Evolutionary conservation across 306 rosid genomes (phyloP).

Genomic region (Glycyrrhiza uralensis): DNA sequence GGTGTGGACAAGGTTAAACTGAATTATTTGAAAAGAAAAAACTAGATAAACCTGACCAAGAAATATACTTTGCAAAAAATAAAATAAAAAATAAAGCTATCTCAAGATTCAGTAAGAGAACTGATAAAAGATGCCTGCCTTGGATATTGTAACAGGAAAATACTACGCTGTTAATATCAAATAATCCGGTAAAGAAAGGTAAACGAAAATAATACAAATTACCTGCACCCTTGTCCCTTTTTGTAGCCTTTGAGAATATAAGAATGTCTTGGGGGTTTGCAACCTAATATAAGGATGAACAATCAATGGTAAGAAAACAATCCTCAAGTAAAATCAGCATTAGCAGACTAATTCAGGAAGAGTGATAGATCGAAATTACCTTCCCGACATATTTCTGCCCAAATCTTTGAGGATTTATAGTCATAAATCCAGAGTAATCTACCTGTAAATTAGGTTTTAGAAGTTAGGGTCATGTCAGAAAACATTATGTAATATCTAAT

Average conservation of each 20-base stretch:
- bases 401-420: conserved; percentile 97
- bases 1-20: neutral
- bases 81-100: neutral
- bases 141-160: conserved; percentile 10
- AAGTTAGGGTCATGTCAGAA: conserved; percentile 11
- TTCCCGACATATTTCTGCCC: conserved; percentile 99
- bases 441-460: conserved; percentile 57
- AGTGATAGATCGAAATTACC: conserved; percentile 48
- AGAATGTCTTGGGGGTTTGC: conserved; percentile 99
- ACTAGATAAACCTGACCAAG: conserved; percentile 2
- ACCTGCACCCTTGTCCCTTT: conserved; percentile 67
- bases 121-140: conserved; percentile 2
- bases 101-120: neutral
- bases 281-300: conserved; percentile 51
- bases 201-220: conserved; percentile 30
- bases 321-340: conserved; percentile 22
- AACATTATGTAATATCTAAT: conserved; percentile 21
- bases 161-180: neutral
- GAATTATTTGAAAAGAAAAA: neutral
- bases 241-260: conserved; percentile 88
- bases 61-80: neutral
- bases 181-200: neutral
- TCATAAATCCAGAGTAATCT: conserved; percentile 97
- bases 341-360: conserved; percentile 28
- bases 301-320: conserved; percentile 29